A percentile compares a stretch with the other conserved stretches of the same genome.
Evolutionary conservation across 495 filamentous ascomycete species (phyloP).

Genomic region (Penicillium coprophilum): DNA sequence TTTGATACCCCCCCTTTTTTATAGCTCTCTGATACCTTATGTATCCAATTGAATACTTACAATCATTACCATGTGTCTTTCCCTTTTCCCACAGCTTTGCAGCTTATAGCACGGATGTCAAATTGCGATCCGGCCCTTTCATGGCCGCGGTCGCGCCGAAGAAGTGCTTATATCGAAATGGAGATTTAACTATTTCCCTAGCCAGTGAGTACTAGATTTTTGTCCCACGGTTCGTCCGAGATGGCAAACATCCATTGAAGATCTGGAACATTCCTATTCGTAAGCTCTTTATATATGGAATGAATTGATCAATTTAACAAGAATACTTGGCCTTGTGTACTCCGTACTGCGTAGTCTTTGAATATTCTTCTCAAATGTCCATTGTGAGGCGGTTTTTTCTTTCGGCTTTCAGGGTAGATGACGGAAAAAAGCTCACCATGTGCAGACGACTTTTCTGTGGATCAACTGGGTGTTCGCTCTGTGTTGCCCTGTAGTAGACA

Average conservation of each 20-base stretch:
- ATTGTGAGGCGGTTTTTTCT: too few species aligned
- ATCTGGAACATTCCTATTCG: conserved; percentile 10
- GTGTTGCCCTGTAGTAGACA: too few species aligned
- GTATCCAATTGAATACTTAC: conserved; percentile 6
- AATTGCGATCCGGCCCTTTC: conserved; percentile 86
- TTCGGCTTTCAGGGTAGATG: too few species aligned
- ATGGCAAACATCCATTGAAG: conserved; percentile 54
- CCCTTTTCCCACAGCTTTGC: conserved; percentile 6
- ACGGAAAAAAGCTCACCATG: too few species aligned
- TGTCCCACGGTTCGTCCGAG: conserved; percentile 40
- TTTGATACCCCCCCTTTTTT: background rate
- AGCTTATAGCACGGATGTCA: conserved; percentile 89
- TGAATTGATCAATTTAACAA: background rate
- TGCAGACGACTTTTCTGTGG: too few species aligned
- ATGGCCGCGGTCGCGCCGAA: conserved; percentile 96
- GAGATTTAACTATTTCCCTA: conserved; percentile 23
- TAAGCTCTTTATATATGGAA: background rate
- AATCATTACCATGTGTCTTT: background rate
- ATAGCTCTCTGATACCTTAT: background rate
- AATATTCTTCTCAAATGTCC: too few species aligned
- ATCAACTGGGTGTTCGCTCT: too few species aligned
- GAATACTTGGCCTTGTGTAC: too few species aligned
- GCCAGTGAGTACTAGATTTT: conserved; percentile 54
- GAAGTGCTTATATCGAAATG: conserved; percentile 63
- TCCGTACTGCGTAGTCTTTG: too few species aligned